A percentile compares a stretch with the other conserved stretches of the same genome.
Conservation (phyloP, 2,329 filamentous ascomycete species). For the Ceratocystis papillata region DNA sequence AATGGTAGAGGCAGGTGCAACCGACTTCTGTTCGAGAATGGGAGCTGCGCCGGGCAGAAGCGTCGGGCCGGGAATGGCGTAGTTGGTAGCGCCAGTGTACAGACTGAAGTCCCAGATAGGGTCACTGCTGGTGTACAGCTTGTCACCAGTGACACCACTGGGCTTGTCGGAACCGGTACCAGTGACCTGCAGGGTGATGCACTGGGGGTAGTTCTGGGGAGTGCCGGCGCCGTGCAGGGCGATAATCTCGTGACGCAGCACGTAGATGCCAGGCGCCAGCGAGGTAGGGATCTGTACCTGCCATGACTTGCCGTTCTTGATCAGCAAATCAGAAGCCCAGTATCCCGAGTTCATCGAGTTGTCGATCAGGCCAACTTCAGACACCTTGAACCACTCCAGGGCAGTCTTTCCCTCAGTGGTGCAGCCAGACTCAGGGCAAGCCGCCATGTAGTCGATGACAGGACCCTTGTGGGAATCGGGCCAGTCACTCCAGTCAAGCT, state of each 20-base stretch:
- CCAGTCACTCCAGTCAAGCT: conserved; percentile 55
- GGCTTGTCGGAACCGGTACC: conserved; percentile 32
- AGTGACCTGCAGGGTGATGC: conserved; percentile 39
- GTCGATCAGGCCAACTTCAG: conserved; percentile 41
- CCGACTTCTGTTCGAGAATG: conserved; percentile 26
- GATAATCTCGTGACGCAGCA: conserved; percentile 47
- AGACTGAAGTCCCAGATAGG: conserved; percentile 33
- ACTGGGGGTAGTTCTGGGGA: conserved; percentile 45
- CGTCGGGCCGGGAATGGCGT: conserved; percentile 20
- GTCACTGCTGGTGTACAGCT: conserved; percentile 32
- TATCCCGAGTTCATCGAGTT: conserved; percentile 35
- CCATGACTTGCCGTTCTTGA: conserved; percentile 39
- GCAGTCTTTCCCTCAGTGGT: conserved; percentile 39
- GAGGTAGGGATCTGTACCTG: conserved; percentile 38
- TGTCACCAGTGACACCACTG: conserved; percentile 30
- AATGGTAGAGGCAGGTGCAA: conserved; percentile 37
- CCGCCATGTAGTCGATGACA: conserved; percentile 50
- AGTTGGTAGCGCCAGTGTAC: conserved; percentile 26
- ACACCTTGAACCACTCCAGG: conserved; percentile 51
- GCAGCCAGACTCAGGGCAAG: conserved; percentile 43
- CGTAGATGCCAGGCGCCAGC: conserved; percentile 43
- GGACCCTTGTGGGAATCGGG: conserved; percentile 53
- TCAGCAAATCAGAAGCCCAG: conserved; percentile 47
- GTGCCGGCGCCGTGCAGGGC: conserved; percentile 41
- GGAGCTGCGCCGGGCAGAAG: conserved; percentile 21